Percentiles rank a stretch among this genome's conserved stretches.
Conservation (phyloP, 768 basidiomycete genomes). For the Favolaschia claudopus region DNA sequence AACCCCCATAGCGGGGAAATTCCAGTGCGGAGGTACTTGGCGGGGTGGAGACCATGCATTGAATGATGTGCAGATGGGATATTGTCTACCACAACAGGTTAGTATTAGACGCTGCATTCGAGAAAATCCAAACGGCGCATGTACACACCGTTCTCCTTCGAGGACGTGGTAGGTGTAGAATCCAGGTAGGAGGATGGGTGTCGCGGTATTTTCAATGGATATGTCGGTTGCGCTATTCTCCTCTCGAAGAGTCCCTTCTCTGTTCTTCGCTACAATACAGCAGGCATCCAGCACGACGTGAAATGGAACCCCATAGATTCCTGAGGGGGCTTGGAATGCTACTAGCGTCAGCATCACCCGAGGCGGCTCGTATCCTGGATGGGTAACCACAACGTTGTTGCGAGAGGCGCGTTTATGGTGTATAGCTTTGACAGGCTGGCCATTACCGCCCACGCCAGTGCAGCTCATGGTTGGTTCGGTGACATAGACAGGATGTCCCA, state of each 20-base stretch:
- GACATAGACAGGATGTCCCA: too few species aligned
- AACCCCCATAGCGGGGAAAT: neutral
- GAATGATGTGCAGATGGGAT: slow-evolving; percentile 8
- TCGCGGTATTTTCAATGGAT: neutral
- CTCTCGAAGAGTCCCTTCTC: neutral
- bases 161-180: neutral
- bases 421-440: too few species aligned
- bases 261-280: slow-evolving; percentile 8
- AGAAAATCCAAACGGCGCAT: too few species aligned
- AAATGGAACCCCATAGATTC: slow-evolving; percentile 1
- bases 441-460: too few species aligned
- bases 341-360: neutral
- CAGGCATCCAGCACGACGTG: slow-evolving; percentile 4
- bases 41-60: slow-evolving; percentile 5
- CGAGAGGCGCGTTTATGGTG: neutral
- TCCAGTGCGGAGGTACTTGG: slow-evolving; percentile 1
- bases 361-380: slow-evolving; percentile 5
- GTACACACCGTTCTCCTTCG: too few species aligned
- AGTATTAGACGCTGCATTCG: too few species aligned
- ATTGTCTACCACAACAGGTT: neutral
- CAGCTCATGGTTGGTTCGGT: too few species aligned
- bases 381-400: neutral
- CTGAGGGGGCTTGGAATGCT: neutral
- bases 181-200: neutral
- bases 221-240: neutral